Evolutionary conservation across 2,329 filamentous ascomycete genomes (phyloP).

Genomic region (Phaeosphaeria sp.): DNA sequence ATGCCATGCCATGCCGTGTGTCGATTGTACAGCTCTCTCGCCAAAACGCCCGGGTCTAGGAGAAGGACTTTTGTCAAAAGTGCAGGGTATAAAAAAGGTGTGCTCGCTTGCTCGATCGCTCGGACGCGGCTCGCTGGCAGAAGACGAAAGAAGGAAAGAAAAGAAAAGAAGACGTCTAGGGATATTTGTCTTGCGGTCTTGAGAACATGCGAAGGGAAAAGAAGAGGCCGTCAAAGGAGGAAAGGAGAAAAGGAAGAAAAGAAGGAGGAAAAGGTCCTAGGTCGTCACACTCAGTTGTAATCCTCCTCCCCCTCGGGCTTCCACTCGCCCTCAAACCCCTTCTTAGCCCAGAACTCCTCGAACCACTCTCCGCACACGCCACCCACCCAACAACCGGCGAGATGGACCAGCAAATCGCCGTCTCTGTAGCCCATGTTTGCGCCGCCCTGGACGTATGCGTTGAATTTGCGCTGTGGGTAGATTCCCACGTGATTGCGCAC

Average conservation of each 20-base stretch:
- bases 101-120: conserved; percentile 1
- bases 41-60: too few species aligned
- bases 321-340: conserved; percentile 31
- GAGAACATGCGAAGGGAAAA: background rate
- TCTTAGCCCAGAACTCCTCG: conserved; percentile 45
- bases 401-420: conserved; percentile 50
- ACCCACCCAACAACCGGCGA: conserved; percentile 50
- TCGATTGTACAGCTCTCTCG: background rate
- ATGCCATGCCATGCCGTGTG: background rate
- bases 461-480: conserved; percentile 47
- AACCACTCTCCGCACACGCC: conserved; percentile 44
- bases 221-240: background rate
- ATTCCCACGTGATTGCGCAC: conserved; percentile 48
- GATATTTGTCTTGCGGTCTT: background rate
- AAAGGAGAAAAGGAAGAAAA: background rate
- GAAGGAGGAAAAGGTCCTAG: background rate
- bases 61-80: background rate
- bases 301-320: conserved; percentile 9
- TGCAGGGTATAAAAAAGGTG: background rate
- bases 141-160: too few species aligned
- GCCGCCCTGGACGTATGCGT: conserved; percentile 46
- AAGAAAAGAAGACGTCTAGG: background rate
- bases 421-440: conserved; percentile 47
- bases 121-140: background rate
- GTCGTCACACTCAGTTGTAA: background rate